Base-by-base conservation (phyloP, 129 eudicot genomes). In the Helichrysum umbraculigerum region DNA sequence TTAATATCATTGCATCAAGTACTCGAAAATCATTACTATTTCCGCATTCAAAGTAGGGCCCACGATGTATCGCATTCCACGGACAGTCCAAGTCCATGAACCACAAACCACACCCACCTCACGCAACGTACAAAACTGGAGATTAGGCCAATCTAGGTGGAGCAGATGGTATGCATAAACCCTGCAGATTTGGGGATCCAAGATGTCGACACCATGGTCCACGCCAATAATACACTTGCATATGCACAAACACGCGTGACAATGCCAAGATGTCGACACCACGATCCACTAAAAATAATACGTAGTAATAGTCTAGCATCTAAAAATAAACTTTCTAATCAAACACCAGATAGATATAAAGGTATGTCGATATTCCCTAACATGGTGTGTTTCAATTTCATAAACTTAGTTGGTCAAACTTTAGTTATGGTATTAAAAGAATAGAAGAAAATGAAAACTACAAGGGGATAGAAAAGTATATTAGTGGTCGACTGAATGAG, bases 401-500 rank as follows among this genome's bases (percentile, higher is more conserved):
- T 37, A 19, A 17, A 34, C 32, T 67, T 67, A 34, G 54, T 9
- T 17, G 34, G 58, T 42, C 73, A 41, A 42, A 68, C 28, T 68
- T 68, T 6, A 11, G 16, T 11, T 35, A 35, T 66, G 30, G 51
- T 66, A 66, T 15, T 66, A 6, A 22, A 69, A 69, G 39, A 69
- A 69, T 25, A 66, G 20, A 0, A 21, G 15, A 47, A 20, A 67
- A n/a, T 67, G 32, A 12, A 16, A 69, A 44, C 12, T 21, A 22
- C 60, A 44, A 12, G 22, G 44, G 29, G 42, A 3, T 71, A 30
- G 63, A 15, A 44, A 30, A 30, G 65, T 54, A 54, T 33, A 71
- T 30, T 52, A 54, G 51, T 30, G 33, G 72, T 64, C 79, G 32
- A 47, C 50, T 74, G 34, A 50, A 75, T 75, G 29, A 44, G 79